Evolutionary conservation across 495 filamentous ascomycete species (phyloP).

Genomic region (Podospora sp.): DNA sequence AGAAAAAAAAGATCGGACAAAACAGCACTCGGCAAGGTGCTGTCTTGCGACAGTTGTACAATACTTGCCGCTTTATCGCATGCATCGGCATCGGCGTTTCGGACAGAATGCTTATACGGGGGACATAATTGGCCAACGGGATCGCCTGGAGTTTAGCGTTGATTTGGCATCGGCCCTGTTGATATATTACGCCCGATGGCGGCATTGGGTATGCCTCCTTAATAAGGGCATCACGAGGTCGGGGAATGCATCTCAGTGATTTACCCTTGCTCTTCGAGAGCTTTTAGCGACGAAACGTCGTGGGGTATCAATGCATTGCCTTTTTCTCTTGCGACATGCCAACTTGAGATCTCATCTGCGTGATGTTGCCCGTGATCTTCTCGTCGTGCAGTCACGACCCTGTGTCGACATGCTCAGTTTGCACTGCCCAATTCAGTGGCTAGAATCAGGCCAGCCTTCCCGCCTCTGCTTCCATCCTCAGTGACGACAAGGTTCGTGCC

Average conservation of each 20-base stretch:
- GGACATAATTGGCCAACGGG: slow-evolving; percentile 14
- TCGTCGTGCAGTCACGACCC: slow-evolving; percentile 9
- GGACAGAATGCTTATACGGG: slow-evolving; percentile 38
- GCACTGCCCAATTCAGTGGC: slow-evolving; percentile 51
- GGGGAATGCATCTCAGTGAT: no score
- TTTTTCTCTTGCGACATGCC: no score
- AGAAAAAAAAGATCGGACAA: slow-evolving; percentile 27
- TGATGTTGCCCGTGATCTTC: slow-evolving; percentile 1
- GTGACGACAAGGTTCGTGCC: slow-evolving; percentile 43
- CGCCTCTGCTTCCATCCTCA: slow-evolving; percentile 69
- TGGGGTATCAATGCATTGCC: slow-evolving; percentile 16
- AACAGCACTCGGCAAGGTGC: slow-evolving; percentile 37
- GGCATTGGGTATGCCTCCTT: slow-evolving; percentile 53
- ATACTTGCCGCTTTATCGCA: slow-evolving; percentile 42
- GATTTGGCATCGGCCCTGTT: slow-evolving; percentile 22
- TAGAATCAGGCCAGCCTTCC: slow-evolving; percentile 56
- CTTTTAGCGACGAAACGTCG: slow-evolving; percentile 24
- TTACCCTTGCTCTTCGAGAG: no score
- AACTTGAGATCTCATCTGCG: no score
- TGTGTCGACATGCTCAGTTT: neutral
- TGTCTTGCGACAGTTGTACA: slow-evolving; percentile 19
- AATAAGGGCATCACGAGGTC: no score
- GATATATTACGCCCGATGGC: slow-evolving; percentile 18
- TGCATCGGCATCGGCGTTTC: slow-evolving; percentile 62
- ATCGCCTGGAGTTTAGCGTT: slow-evolving; percentile 19